These are phyloP conservation scores for Trametes coccinea DNA, from an alignment of 768 basidiomycete species.

Conservation along the genomic window DNA sequence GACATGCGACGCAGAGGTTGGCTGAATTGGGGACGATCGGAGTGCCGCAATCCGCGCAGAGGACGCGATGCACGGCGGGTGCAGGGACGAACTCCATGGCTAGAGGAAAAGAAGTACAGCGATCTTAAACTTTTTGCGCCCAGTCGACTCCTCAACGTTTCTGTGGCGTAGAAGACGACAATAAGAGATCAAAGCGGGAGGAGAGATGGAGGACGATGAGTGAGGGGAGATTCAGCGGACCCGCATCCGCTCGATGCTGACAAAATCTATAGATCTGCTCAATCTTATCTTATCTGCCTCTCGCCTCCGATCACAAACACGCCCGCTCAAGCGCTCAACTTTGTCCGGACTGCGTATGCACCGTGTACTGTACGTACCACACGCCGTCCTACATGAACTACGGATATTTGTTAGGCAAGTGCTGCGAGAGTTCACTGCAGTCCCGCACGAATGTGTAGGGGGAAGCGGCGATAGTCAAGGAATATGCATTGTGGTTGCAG, in stretches of 20 bases:
- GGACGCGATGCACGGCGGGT: conserved; percentile 76
- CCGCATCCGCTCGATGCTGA: not conserved
- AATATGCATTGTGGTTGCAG: not conserved
- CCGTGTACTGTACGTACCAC: not conserved
- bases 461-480: no score
- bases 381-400: no score
- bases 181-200: not conserved
- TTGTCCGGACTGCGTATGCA: no score
- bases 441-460: no score
- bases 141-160: not conserved
- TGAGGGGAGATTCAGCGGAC: not conserved
- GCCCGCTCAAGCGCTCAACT: no score
- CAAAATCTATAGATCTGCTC: conserved; percentile 9
- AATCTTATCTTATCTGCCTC: conserved; percentile 4
- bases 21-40: conserved; percentile 91
- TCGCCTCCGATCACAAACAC: not conserved
- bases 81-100: conserved; percentile 78
- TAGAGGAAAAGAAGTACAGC: not conserved
- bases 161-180: no score
- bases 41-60: conserved; percentile 91
- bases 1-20: conserved; percentile 86
- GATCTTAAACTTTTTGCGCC: not conserved
- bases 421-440: no score
- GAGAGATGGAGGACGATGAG: not conserved
- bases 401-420: no score